Conservation (phyloP, 2,329 filamentous ascomycete species). For the Hypoxylon sp. region DNA sequence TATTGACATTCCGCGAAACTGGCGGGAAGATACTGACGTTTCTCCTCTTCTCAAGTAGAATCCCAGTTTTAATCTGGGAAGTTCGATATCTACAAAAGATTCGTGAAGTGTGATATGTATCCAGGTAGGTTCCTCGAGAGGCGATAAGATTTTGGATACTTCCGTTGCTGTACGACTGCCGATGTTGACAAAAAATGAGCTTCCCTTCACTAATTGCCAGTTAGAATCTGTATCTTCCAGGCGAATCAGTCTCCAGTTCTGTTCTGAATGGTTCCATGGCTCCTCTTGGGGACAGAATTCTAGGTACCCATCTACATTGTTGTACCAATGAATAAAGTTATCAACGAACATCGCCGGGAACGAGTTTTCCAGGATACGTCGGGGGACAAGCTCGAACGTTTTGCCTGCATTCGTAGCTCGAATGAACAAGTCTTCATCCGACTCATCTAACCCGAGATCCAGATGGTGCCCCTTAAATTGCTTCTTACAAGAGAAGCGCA, state of each 20-base stretch:
- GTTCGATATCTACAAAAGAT: conserved; percentile 40
- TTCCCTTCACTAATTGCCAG: conserved; percentile 48
- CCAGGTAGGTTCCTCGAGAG: conserved; percentile 55
- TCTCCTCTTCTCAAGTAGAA: conserved; percentile 59
- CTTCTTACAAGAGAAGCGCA: conserved; percentile 59
- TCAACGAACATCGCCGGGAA: conserved; percentile 59
- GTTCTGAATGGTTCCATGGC: conserved; percentile 48
- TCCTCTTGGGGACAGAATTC: conserved; percentile 53
- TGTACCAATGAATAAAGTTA: conserved; percentile 64
- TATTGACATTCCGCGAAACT: conserved; percentile 66
- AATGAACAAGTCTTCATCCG: conserved; percentile 3
- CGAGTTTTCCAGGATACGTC: conserved; percentile 42
- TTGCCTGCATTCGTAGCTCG: conserved; percentile 1
- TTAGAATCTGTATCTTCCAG: background rate
- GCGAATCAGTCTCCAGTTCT: conserved; percentile 48
- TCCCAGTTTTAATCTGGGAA: conserved; percentile 64
- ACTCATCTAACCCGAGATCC: conserved; percentile 57
- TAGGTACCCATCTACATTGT: conserved; percentile 48
- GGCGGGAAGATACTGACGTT: conserved; percentile 58
- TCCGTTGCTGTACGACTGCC: conserved; percentile 54
- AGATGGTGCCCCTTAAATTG: conserved; percentile 53
- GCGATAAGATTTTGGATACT: conserved; percentile 54
- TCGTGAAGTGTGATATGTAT: conserved; percentile 55
- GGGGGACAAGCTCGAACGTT: conserved; percentile 55
- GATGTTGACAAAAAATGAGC: conserved; percentile 53